phyloP scores from a whole-genome alignment of 169 alveolate species.

The Eimeria falciformis region DNA sequence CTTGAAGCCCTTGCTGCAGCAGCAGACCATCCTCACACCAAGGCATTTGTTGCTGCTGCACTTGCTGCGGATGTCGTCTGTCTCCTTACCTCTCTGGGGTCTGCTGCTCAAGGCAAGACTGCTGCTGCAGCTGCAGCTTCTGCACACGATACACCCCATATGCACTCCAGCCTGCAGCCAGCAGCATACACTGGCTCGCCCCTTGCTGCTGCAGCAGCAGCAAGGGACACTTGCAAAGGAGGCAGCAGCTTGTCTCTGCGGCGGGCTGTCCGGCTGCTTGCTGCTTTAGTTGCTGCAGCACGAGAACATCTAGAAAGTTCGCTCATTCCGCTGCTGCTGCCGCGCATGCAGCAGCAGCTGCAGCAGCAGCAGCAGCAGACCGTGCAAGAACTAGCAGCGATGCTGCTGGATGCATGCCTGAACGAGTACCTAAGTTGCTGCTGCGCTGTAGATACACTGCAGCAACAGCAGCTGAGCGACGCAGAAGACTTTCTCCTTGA shows the following conservation, averaged over 20 bases:
- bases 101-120: slow-evolving; percentile 7
- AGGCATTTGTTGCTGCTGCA: slow-evolving; percentile 49
- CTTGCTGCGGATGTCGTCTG: slow-evolving; percentile 59
- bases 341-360: slow-evolving; percentile 61
- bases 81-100: background rate
- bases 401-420: slow-evolving; percentile 60
- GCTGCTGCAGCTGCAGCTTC: slow-evolving; percentile 8
- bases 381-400: slow-evolving; percentile 63
- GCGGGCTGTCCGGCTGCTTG: slow-evolving; percentile 53
- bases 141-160: slow-evolving; percentile 30
- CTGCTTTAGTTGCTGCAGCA: slow-evolving; percentile 57
- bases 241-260: slow-evolving; percentile 11
- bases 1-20: slow-evolving; percentile 65
- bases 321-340: slow-evolving; percentile 51
- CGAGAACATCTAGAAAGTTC: slow-evolving; percentile 62
- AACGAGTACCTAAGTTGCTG: slow-evolving; percentile 58
- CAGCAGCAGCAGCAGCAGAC: slow-evolving; percentile 66
- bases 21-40: slow-evolving; percentile 45
- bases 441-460: background rate
- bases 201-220: slow-evolving; percentile 40
- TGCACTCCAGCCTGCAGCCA: background rate
- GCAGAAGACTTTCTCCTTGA: slow-evolving; percentile 53
- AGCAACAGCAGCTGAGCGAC: slow-evolving; percentile 41
- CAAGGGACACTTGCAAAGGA: background rate
- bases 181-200: slow-evolving; percentile 39